A percentile compares a stretch with the other conserved stretches of the same genome.
Conservation (phyloP, 352 stramenopile species). For the Phytophthora hybrid region DNA sequence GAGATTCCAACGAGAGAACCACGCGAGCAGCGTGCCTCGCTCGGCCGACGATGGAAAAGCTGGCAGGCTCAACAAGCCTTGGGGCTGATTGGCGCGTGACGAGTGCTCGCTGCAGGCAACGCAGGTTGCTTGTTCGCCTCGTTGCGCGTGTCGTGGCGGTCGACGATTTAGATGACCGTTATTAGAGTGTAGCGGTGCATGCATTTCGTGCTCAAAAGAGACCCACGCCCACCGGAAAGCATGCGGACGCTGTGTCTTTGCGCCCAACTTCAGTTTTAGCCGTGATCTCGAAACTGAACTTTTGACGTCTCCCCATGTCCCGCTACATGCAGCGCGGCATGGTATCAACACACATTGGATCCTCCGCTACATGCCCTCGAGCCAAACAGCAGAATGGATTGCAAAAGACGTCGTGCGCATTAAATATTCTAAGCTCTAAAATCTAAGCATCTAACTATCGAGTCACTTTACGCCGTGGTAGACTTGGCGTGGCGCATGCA, state of each 20-base stretch:
- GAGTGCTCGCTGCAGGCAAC: not conserved
- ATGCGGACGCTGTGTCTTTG: slow-evolving; percentile 19
- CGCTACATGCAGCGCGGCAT: not conserved
- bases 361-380: not conserved
- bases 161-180: slow-evolving; percentile 8
- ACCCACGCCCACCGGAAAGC: slow-evolving; percentile 16
- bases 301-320: not conserved
- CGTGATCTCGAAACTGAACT: not conserved
- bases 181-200: not conserved
- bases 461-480: slow-evolving; percentile 14
- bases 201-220: slow-evolving; percentile 12
- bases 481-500: slow-evolving; percentile 54
- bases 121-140: slow-evolving; percentile 24
- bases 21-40: slow-evolving; percentile 4
- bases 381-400: not conserved
- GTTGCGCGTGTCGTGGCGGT: slow-evolving; percentile 18
- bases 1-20: slow-evolving; percentile 1
- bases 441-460: not conserved
- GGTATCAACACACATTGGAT: not conserved
- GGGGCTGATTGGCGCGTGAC: slow-evolving; percentile 2
- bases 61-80: not conserved
- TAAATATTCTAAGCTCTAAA: slow-evolving; percentile 18
- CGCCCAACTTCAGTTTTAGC: slow-evolving; percentile 12
- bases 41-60: slow-evolving; percentile 6
- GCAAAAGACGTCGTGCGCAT: slow-evolving; percentile 4